Conservation (phyloP, 202 grass and related monocot genomes). For the Hordeum pubiflorum region DNA sequence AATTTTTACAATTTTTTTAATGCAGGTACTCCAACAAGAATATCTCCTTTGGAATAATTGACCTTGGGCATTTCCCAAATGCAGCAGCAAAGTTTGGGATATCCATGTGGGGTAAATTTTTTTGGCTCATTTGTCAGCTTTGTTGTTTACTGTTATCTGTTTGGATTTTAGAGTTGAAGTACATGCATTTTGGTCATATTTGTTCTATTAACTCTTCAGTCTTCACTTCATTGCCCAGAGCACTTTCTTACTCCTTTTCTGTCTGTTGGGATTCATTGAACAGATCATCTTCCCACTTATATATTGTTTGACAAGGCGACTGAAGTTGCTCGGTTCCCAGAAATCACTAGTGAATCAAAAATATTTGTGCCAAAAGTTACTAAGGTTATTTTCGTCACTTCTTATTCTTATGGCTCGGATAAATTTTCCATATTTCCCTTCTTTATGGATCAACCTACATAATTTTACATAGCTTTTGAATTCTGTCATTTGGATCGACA, state of each 20-base stretch:
- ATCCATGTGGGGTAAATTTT: constrained; percentile 66
- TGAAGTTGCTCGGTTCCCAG: constrained; percentile 75
- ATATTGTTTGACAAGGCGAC: constrained; percentile 79
- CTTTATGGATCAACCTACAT: constrained; percentile 1
- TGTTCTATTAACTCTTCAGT: not conserved
- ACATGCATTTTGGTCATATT: not conserved
- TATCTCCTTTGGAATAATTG: constrained; percentile 86
- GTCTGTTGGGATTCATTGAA: constrained; percentile 30
- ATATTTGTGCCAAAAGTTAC: constrained; percentile 56
- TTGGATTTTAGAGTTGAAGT: no score
- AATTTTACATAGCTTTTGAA: constrained; percentile 20
- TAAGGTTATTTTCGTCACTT: constrained; percentile 49
- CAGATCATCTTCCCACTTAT: constrained; percentile 87
- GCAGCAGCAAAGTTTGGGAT: constrained; percentile 79
- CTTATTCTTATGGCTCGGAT: not conserved
- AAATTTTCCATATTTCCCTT: not conserved
- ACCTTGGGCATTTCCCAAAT: constrained; percentile 94
- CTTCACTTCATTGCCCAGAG: no score
- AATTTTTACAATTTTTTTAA: constrained; percentile 1
- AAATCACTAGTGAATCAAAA: constrained; percentile 68
- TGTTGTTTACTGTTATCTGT: no score
- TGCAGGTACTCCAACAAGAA: constrained; percentile 88
- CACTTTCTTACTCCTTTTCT: no score
- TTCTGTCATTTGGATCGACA: not conserved
- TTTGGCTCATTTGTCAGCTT: no score